Conservation (phyloP, 306 rosid species). For the Rosa multiflora region DNA sequence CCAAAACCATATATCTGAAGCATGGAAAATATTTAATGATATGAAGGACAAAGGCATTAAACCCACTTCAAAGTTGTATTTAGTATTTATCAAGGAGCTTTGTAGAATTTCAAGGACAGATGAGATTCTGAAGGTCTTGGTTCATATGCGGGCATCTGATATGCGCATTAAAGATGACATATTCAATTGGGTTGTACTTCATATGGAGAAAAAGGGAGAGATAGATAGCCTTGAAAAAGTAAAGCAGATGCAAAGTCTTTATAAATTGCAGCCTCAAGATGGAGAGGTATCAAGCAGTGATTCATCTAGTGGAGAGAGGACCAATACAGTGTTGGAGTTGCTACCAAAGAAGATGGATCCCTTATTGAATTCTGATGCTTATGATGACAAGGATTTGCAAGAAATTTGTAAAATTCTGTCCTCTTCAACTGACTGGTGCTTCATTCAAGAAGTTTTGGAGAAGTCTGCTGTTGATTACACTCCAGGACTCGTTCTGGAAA, state of each 20-base stretch:
- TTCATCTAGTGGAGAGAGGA: constrained; percentile 26
- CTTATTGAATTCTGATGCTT: constrained; percentile 35
- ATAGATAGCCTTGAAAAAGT: constrained; percentile 44
- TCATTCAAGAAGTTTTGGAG: constrained; percentile 55
- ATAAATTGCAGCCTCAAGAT: constrained; percentile 39
- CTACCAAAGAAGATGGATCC: constrained; percentile 28
- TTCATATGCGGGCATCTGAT: constrained; percentile 61
- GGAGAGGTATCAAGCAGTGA: constrained; percentile 29
- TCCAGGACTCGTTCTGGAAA: constrained; percentile 58
- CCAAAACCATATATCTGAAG: constrained; percentile 55
- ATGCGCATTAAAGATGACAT: constrained; percentile 44
- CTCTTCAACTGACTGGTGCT: constrained; percentile 52
- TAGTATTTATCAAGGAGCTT: constrained; percentile 72
- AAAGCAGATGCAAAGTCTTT: constrained; percentile 48
- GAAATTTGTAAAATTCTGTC: constrained; percentile 51
- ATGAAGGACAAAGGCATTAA: constrained; percentile 59
- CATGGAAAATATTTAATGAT: constrained; percentile 60
- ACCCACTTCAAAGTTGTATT: constrained; percentile 64
- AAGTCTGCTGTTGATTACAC: constrained; percentile 51
- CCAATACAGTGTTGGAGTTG: constrained; percentile 23
- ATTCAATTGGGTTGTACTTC: constrained; percentile 47
- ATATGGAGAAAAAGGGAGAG: constrained; percentile 63
- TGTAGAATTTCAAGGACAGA: constrained; percentile 69
- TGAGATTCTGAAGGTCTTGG: constrained; percentile 60
- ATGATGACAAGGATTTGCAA: constrained; percentile 47